phyloP scores from a whole-genome alignment of 2,329 filamentous ascomycete genomes.

The Didymella pomorum region DNA sequence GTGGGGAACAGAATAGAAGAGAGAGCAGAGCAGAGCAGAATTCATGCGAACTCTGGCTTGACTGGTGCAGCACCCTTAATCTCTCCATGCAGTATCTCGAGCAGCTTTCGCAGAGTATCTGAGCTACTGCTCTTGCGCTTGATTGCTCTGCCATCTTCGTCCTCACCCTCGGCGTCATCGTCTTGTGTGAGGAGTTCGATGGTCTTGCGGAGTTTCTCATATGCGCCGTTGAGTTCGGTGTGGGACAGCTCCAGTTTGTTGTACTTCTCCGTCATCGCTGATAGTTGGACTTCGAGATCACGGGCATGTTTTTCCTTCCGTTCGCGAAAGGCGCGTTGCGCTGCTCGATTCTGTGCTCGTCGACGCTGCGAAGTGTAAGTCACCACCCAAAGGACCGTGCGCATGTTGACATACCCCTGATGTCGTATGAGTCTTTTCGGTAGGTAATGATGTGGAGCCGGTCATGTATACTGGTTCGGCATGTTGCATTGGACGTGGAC shows the following conservation, averaged over 20 bases:
- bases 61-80: constrained; percentile 37
- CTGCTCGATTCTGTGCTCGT: constrained; percentile 67
- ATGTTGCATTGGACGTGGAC: constrained; percentile 42
- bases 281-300: constrained; percentile 67
- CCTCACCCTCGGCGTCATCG: constrained; percentile 43
- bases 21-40: neutral
- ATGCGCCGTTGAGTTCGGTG: constrained; percentile 49
- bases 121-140: constrained; percentile 41
- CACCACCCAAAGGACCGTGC: neutral
- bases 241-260: constrained; percentile 65
- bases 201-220: constrained; percentile 52
- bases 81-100: constrained; percentile 51
- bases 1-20: constrained; percentile 18
- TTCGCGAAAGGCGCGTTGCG: constrained; percentile 68
- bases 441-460: constrained; percentile 26
- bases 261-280: constrained; percentile 63
- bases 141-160: constrained; percentile 32
- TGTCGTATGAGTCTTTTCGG: constrained; percentile 49
- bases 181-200: constrained; percentile 50
- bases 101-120: constrained; percentile 49
- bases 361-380: constrained; percentile 56
- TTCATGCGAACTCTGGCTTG: constrained; percentile 33
- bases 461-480: constrained; percentile 36
- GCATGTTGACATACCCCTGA: constrained; percentile 46
- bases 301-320: constrained; percentile 71